phyloP scores from a whole-genome alignment of 1,139 yeast genomes.

The Scheffersomyces stambukii region DNA sequence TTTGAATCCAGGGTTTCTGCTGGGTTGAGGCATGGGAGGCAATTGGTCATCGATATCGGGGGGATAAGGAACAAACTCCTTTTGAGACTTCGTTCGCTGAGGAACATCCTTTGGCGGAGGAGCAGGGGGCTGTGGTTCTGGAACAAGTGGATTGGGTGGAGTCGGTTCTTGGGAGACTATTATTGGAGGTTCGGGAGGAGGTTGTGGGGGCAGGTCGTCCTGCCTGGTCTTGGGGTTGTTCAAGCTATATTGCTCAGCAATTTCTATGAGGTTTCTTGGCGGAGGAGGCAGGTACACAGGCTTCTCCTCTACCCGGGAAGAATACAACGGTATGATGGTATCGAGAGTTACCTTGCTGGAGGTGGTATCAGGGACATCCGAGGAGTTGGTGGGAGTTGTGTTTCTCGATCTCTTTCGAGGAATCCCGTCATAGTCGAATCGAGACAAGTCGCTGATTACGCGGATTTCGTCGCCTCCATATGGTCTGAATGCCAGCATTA shows the following conservation, averaged over 20 bases:
- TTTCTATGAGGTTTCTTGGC: no score
- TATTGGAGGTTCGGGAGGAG: slow-evolving; percentile 1
- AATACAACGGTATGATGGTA: slow-evolving; percentile 13
- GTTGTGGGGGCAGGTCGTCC: slow-evolving; percentile 1
- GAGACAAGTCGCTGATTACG: slow-evolving; percentile 27
- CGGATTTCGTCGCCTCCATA: slow-evolving; percentile 19
- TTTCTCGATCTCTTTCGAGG: slow-evolving; percentile 24
- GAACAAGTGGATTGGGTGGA: slow-evolving; percentile 8
- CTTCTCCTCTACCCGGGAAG: slow-evolving; percentile 8
- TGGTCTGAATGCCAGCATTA: slow-evolving; percentile 16
- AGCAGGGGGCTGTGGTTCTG: slow-evolving; percentile 5
- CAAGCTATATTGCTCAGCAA: no score
- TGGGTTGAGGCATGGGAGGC: slow-evolving; percentile 7
- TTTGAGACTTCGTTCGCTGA: slow-evolving; percentile 5
- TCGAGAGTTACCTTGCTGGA: slow-evolving; percentile 14
- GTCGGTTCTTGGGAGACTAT: slow-evolving; percentile 5
- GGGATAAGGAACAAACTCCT: slow-evolving; percentile 13
- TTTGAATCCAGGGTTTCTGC: no score
- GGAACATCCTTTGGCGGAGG: slow-evolving; percentile 11
- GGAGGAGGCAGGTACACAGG: slow-evolving; percentile 2
- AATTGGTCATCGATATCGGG: slow-evolving; percentile 2
- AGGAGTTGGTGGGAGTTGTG: slow-evolving; percentile 23
- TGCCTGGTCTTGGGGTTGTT: slow-evolving; percentile 3
- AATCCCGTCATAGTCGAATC: slow-evolving; percentile 23
- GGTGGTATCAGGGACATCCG: slow-evolving; percentile 8